These are phyloP conservation scores for Candida railenensis DNA, from an alignment of 805 yeast species.

Conservation along the genomic window DNA sequence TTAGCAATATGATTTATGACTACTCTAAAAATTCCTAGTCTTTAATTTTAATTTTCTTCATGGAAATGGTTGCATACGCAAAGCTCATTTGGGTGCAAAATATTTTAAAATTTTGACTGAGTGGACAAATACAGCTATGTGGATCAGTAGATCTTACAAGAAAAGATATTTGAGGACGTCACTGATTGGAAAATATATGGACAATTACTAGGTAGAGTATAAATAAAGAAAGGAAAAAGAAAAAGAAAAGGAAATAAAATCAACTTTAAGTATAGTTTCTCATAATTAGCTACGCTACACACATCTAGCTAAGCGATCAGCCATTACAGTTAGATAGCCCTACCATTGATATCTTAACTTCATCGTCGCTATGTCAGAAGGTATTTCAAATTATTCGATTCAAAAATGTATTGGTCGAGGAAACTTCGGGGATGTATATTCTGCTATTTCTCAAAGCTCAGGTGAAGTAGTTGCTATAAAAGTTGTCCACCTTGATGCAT, in stretches of 20 bases:
- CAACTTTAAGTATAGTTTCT: not conserved
- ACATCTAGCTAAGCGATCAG: not conserved
- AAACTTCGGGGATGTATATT: constrained; percentile 83
- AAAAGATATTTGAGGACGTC: not conserved
- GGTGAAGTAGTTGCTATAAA: constrained; percentile 74
- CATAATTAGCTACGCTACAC: not conserved
- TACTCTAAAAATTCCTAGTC: too few species aligned
- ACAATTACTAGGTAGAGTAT: not conserved
- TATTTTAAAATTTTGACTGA: too few species aligned
- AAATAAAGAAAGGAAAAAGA: too few species aligned
- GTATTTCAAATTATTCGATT: not conserved
- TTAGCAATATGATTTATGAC: not conserved
- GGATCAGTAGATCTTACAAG: not conserved
- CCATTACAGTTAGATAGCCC: too few species aligned
- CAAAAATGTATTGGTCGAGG: constrained; percentile 74
- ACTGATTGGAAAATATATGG: not conserved
- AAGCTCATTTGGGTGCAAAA: not conserved
- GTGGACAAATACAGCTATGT: not conserved
- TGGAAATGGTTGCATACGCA: not conserved
- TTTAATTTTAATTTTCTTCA: too few species aligned
- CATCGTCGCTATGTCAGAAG: not conserved
- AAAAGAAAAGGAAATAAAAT: too few species aligned
- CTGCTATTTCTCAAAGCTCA: constrained; percentile 44
- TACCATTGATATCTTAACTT: not conserved
- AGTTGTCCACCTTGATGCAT: constrained; percentile 75